Base-by-base conservation (phyloP, 768 basidiomycete genomes). In the Crucibulum laeve region DNA sequence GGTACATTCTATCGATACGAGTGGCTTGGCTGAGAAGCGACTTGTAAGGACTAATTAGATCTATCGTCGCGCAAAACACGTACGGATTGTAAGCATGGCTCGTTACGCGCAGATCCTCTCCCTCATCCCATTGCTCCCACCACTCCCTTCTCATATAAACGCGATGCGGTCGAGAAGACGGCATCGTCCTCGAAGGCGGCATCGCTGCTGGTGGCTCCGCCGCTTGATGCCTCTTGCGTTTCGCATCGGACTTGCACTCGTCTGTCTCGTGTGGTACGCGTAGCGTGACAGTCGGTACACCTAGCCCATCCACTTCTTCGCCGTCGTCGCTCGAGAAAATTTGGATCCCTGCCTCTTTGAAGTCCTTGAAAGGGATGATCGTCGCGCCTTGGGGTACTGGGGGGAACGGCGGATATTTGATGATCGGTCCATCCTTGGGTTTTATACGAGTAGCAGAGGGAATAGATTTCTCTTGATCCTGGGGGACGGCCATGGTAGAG, bases 111-210 rank as follows among this genome's bases (percentile, higher is more conserved):
- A 73, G 57, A 44, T 74, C 64, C 54, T 87, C 84, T 10, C 67
- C 70, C 40, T 82, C 79, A 25, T 71, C 73, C 86, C 87, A 89
- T 22, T 75, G 65, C 43, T 85, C 77, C 63, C 74, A 86, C 87
- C 87, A 89, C 28, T 67, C 65, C 47, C 58, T 68, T 23, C 56
- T 54, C 14, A 36, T 47, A 1, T 39, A 43, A n/a, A 44, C 35
- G 3, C 37, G 21, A 33, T 46, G 42, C 38, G 28, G 23, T 13
- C 38, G 3, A 34, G 25, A 5, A 32, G 22, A 15, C 34, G 43
- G 59, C 60, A 36, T 36, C 51, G 43, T 55, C 42, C 3, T 52
- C 49, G 35, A 17, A 6, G 17, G 7, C 8, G 17, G 7, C 8
- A 17, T 6, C 7, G 35, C 10, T 11, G 7, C 10, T 7, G 8